Evolutionary conservation across 2,329 filamentous ascomycete genomes (phyloP).

Genomic region (Aspergillus sergii): DNA sequence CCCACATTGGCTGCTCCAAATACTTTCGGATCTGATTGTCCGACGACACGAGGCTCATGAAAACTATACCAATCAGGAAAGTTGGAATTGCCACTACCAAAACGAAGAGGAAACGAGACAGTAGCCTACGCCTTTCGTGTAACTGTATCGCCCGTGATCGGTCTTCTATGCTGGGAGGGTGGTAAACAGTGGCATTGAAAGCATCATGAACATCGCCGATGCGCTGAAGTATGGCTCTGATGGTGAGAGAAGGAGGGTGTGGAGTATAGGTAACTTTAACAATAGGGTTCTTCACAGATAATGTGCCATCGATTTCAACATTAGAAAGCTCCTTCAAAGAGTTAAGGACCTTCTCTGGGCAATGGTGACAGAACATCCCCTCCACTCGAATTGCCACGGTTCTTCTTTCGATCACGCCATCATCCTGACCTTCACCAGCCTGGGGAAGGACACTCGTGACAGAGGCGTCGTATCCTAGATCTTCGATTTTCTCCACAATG

Average conservation of each 20-base stretch:
- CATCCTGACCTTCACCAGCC: constrained; percentile 31
- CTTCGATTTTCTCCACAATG: constrained; percentile 55
- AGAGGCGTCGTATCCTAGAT: constrained; percentile 66
- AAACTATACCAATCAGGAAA: constrained; percentile 84
- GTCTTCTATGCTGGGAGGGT: constrained; percentile 82
- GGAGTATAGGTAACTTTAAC: constrained; percentile 73
- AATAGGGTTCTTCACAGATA: constrained; percentile 65
- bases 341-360: constrained; percentile 54
- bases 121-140: constrained; percentile 68
- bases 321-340: constrained; percentile 52
- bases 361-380: constrained; percentile 76
- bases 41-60: constrained; percentile 77
- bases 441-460: constrained; percentile 51
- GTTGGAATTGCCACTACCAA: constrained; percentile 74
- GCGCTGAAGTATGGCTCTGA: constrained; percentile 70
- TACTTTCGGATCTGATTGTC: constrained; percentile 62
- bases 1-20: constrained; percentile 70
- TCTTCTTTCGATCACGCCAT: constrained; percentile 40
- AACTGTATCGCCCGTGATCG: constrained; percentile 72
- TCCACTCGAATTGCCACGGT: constrained; percentile 67
- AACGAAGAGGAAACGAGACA: constrained; percentile 72
- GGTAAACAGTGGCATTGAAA: constrained; percentile 71
- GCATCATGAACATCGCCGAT: constrained; percentile 68
- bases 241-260: constrained; percentile 67
- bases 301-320: constrained; percentile 42